Percentiles rank a stretch among this genome's conserved stretches.
Conservation (phyloP, 2,329 filamentous ascomycete genomes). For the Exophiala phaeomuriformis region DNA sequence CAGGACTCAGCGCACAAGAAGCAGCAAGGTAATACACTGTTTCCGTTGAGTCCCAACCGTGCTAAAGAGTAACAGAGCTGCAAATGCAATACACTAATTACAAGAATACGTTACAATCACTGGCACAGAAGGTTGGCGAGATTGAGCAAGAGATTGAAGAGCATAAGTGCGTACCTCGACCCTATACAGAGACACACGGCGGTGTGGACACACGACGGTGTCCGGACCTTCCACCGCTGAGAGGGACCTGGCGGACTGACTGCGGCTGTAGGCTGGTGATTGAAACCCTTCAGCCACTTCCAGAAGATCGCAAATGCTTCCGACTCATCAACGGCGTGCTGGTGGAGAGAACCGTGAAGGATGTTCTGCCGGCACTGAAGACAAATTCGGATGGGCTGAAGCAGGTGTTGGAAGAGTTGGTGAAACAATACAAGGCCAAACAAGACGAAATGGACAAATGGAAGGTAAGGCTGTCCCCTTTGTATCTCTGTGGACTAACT, state of each 20-base stretch:
- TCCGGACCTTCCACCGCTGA: not conserved
- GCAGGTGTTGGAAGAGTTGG: slow-evolving; percentile 86
- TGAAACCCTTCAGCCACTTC: slow-evolving; percentile 77
- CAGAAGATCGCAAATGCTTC: slow-evolving; percentile 88
- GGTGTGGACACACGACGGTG: not conserved
- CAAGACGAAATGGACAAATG: slow-evolving; percentile 94
- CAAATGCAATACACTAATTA: slow-evolving; percentile 47
- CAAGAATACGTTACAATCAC: slow-evolving; percentile 72
- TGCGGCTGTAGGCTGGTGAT: slow-evolving; percentile 66
- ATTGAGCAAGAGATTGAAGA: slow-evolving; percentile 97
- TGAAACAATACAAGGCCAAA: slow-evolving; percentile 94
- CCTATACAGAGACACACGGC: not conserved
- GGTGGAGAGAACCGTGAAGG: slow-evolving; percentile 86
- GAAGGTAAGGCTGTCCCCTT: slow-evolving; percentile 62
- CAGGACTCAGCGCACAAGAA: slow-evolving; percentile 30
- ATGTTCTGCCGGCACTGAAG: slow-evolving; percentile 82
- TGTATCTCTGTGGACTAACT: not conserved
- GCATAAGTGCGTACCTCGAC: slow-evolving; percentile 67
- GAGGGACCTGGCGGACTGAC: not conserved
- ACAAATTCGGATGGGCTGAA: slow-evolving; percentile 91
- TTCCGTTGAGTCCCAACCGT: not conserved
- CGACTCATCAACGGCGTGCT: slow-evolving; percentile 97
- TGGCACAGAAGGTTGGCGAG: slow-evolving; percentile 93
- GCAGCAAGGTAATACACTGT: slow-evolving; percentile 39
- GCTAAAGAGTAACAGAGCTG: slow-evolving; percentile 35